Conservation (phyloP, 139 green algal genomes). For the Chlamydomonas asymmetrica region DNA sequence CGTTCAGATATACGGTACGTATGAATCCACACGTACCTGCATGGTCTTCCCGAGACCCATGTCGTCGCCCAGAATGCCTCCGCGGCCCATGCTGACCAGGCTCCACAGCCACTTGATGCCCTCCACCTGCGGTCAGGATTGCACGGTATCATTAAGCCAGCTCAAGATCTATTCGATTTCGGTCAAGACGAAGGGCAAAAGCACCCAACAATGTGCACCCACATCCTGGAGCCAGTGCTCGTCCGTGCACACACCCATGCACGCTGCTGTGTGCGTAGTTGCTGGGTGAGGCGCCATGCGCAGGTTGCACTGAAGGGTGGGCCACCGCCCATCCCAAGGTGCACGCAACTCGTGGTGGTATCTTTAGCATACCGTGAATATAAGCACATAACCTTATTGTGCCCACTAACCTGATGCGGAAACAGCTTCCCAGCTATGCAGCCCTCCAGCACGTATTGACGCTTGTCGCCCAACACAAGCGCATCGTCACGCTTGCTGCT, state of each 20-base stretch:
- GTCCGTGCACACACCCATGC: not conserved
- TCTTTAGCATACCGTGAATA: too few relatives aligned
- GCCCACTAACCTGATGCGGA: conserved; percentile 50
- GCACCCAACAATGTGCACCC: not conserved
- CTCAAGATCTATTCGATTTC: not conserved
- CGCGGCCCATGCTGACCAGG: conserved; percentile 51
- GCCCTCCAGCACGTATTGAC: conserved; percentile 38
- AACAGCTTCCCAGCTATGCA: conserved; percentile 60
- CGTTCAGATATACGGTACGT: too few relatives aligned
- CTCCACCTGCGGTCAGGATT: conserved; percentile 44
- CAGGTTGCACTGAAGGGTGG: not conserved
- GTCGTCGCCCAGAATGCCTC: conserved; percentile 84
- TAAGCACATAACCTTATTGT: too few relatives aligned
- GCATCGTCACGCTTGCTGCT: too few relatives aligned
- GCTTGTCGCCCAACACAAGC: not conserved
- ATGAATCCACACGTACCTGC: too few relatives aligned
- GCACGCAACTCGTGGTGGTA: too few relatives aligned
- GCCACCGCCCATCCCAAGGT: not conserved
- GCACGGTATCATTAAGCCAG: not conserved
- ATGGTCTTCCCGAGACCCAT: conserved; percentile 54
- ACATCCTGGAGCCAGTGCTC: not conserved
- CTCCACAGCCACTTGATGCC: conserved; percentile 85
- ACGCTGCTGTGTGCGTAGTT: not conserved
- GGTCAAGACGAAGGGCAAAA: too few relatives aligned
- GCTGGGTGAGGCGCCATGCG: not conserved